phyloP scores from a whole-genome alignment of 2,329 filamentous ascomycete species.

The Chalaropsis thielavioides region DNA sequence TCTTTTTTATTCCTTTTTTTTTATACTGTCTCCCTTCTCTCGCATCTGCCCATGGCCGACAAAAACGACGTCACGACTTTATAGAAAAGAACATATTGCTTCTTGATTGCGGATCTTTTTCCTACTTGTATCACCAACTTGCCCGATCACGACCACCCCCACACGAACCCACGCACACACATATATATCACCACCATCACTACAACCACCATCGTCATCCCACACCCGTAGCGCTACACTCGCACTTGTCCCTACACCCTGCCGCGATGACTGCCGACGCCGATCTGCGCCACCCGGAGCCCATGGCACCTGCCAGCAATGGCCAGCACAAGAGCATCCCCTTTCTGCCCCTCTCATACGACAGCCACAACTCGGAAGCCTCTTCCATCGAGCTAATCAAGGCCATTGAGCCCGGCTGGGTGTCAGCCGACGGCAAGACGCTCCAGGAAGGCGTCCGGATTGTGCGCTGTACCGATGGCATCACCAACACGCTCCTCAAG shows the following conservation, averaged over 20 bases:
- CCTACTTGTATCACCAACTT: not conserved
- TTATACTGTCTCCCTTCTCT: not conserved
- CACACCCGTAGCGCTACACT: not conserved
- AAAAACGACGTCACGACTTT: not conserved
- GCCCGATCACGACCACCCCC: not conserved
- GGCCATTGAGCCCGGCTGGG: slow-evolving; percentile 72
- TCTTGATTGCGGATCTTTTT: not conserved
- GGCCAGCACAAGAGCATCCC: slow-evolving; percentile 30
- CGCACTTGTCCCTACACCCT: not conserved
- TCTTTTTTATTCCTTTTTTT: not conserved
- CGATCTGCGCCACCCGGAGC: slow-evolving; percentile 9
- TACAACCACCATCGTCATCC: not conserved
- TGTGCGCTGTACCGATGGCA: slow-evolving; percentile 88
- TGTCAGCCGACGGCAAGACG: slow-evolving; percentile 36
- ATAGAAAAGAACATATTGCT: not conserved
- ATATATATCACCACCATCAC: not conserved
- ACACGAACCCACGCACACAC: not conserved
- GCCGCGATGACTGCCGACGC: slow-evolving; percentile 14
- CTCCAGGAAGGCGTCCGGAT: slow-evolving; percentile 46
- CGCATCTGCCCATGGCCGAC: not conserved
- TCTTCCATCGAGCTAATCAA: slow-evolving; percentile 70
- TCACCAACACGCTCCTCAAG: slow-evolving; percentile 86
- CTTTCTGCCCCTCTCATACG: slow-evolving; percentile 64
- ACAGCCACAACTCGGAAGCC: slow-evolving; percentile 57
- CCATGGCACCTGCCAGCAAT: not conserved